Evolutionary conservation across 345 rosid genomes (phyloP), one percentile per base, ranked within the genome.

Genomic region (Acer saccharum): DNA sequence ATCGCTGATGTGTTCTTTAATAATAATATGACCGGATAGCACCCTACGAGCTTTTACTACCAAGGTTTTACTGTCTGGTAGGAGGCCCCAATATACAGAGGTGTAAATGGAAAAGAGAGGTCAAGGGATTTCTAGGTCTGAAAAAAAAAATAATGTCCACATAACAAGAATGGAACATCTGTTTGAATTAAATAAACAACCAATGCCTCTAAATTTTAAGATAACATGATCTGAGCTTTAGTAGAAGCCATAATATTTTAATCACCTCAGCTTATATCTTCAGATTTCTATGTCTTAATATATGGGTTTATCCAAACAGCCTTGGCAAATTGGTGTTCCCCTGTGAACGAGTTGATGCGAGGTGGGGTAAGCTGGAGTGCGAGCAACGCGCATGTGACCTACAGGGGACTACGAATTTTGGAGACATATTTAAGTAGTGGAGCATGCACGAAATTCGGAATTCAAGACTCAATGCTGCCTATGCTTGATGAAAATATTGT

Each of bases 291-390:
- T 66, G 46, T 23, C 60, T 54, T 80, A 21, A 70, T 76, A 57
- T 39, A 5, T n/a, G 48, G 20, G 58, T 20, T 64, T 64, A 54
- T 83, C 73, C 64, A 68, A 64, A 81, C 93, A 92, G 98, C 88
- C 87, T 89, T 72, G 95, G 93, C 7, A 96, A 94, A 75, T 72
- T 80, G 79, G 78, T 77, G 52, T 92, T 91, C 78, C 97, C 92
- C 14, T 92, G 95, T 7, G 97, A 92, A 80, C 91, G 97, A 84
- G 97, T 92, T 32, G 94, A 94, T 84, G 95, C 98, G 73, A 89
- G 97, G 87, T 92, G 99, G 98, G 99, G 99, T 81, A 96, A 94
- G 90, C 90, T 96, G 39, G 99, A 94, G 6, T 94, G 98, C 50
- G 97, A 96, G 88, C 90, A 91, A 74, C 91, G 86, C 14, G 81